Percentiles rank a stretch among this genome's conserved stretches.
phyloP scores from a whole-genome alignment of 768 basidiomycete species.

The Kwoniella mangroviensis region DNA sequence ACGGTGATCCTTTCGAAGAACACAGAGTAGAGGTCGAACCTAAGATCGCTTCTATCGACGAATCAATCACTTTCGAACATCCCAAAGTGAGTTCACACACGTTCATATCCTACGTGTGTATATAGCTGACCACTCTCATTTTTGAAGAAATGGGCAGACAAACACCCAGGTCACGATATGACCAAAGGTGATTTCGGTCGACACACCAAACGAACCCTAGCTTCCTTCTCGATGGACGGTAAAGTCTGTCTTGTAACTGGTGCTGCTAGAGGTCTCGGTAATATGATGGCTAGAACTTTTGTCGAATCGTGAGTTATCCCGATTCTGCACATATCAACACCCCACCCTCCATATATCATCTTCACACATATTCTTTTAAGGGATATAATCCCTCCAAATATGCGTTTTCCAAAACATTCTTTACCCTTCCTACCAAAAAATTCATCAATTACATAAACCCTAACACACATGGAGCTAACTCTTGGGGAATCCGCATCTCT shows the following conservation, averaged over 20 bases:
- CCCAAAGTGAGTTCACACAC: slow-evolving; percentile 25
- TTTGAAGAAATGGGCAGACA: slow-evolving; percentile 20
- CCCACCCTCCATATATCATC: no score
- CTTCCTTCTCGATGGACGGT: slow-evolving; percentile 71
- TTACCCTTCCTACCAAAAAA: neutral
- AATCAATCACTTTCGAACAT: slow-evolving; percentile 43
- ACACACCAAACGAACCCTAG: slow-evolving; percentile 63
- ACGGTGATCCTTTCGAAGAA: slow-evolving; percentile 34
- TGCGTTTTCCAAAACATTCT: neutral
- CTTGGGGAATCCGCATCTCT: neutral
- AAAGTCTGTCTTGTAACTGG: slow-evolving; percentile 93
- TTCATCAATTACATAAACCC: neutral
- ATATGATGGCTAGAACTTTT: slow-evolving; percentile 89
- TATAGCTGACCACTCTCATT: neutral
- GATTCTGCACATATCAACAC: neutral
- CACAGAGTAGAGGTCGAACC: slow-evolving; percentile 49
- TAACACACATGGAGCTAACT: neutral
- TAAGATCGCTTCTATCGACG: slow-evolving; percentile 44
- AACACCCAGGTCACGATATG: slow-evolving; percentile 53
- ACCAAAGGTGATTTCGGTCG: slow-evolving; percentile 54
- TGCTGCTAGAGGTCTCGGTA: slow-evolving; percentile 86
- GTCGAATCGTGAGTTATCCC: slow-evolving; percentile 70
- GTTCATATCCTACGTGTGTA: neutral
- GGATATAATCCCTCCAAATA: neutral
- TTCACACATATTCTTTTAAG: no score